A percentile compares a stretch with the other conserved stretches of the same genome.
Conservation (phyloP, 441 rosid genomes). For the Aleurites moluccanus region DNA sequence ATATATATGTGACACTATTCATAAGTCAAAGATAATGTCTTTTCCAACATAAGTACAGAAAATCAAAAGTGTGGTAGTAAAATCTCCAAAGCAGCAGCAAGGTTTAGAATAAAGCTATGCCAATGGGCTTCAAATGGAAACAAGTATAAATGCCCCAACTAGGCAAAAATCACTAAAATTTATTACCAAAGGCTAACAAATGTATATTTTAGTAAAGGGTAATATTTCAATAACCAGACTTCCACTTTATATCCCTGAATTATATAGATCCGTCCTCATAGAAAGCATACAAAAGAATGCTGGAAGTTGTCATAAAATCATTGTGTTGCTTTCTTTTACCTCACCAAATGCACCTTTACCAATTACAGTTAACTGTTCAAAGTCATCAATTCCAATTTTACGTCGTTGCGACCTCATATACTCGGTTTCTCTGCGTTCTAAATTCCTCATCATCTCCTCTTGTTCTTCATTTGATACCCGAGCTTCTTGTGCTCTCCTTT, state of each 20-base stretch:
- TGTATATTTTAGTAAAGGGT: not conserved
- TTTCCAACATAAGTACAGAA: not conserved
- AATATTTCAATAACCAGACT: not conserved
- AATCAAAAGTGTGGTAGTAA: too few relatives aligned
- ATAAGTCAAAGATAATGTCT: not conserved
- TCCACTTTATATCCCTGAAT: not conserved
- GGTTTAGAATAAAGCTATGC: not conserved
- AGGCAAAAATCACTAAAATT: not conserved
- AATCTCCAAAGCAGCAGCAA: too few relatives aligned
- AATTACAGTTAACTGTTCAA: conserved; percentile 77
- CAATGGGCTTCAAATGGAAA: conserved; percentile 3
- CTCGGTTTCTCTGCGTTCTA: conserved; percentile 90
- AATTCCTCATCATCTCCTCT: conserved; percentile 82
- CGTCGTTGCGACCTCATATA: conserved; percentile 93
- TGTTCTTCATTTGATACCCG: conserved; percentile 76
- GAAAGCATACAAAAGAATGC: not conserved
- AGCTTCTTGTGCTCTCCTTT: conserved; percentile 85
- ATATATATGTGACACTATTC: not conserved
- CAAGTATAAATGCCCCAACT: not conserved
- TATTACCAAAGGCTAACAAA: not conserved
- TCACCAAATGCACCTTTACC: conserved; percentile 98
- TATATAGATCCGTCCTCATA: not conserved
- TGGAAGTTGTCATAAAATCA: not conserved
- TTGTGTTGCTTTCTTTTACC: conserved; percentile 38
- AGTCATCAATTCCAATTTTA: conserved; percentile 88